These are phyloP conservation scores for Arthroderma sp. DNA, from an alignment of 2,329 filamentous ascomycete genomes.

Conservation along the genomic window DNA sequence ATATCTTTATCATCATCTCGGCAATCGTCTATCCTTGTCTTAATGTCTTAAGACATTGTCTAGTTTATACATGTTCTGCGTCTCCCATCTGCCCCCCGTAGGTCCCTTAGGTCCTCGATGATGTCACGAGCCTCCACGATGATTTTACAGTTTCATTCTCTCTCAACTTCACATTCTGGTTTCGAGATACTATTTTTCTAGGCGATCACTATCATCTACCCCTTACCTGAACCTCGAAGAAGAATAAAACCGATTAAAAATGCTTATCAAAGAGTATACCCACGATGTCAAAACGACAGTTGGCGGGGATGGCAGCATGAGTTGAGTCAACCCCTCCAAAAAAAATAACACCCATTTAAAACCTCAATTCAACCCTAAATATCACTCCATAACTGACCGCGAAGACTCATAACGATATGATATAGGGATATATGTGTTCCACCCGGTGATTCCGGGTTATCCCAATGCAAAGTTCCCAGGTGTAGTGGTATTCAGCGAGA, in stretches of 20 bases:
- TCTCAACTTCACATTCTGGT: no score
- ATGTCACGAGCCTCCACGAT: no score
- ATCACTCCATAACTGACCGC: not conserved
- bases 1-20: no score
- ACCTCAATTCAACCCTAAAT: constrained; percentile 6
- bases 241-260: constrained; percentile 19
- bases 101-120: no score
- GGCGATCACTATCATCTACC: not conserved
- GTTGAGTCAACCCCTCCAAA: constrained; percentile 23
- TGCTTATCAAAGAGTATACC: constrained; percentile 48
- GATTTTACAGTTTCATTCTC: no score
- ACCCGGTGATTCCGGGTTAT: constrained; percentile 72
- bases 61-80: no score
- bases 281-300: constrained; percentile 47
- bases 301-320: constrained; percentile 44
- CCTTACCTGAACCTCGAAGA: not conserved
- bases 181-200: not conserved
- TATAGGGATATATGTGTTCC: constrained; percentile 75
- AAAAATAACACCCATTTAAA: not conserved
- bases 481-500: constrained; percentile 81
- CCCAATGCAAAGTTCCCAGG: constrained; percentile 82
- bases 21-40: no score
- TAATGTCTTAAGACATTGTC: no score
- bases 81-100: no score
- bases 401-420: constrained; percentile 3